Base-by-base conservation (phyloP, 805 yeast species). In the Lachancea nothofagi region DNA sequence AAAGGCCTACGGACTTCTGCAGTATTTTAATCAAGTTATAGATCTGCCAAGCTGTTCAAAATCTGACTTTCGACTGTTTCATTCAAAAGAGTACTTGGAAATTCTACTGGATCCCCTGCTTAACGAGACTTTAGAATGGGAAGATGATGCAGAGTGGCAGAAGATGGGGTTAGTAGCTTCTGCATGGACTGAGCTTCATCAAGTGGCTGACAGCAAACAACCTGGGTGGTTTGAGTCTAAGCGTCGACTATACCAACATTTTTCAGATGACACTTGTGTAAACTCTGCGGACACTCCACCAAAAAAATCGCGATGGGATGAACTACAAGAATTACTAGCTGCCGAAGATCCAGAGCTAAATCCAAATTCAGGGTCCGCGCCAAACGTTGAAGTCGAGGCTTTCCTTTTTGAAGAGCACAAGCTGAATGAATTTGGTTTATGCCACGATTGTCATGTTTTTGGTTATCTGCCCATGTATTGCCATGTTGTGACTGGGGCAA, bases 361-460 rank as follows among this genome's bases (percentile, higher is more conserved):
- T n/a, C 17, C 18, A 23, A 12, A 28, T 5, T 10, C 17, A n/a
- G 17, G 4, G 3, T 15, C 33, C 23, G 23, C 5, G 3, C 12
- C 15, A 12, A 13, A 19, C 7, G 4, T n/a, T 18, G 33, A 12
- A 10, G 4, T 10, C 17, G 26, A n/a, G 10, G 12, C n/a, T 8
- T 12, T 4, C 3, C 17, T 5, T 21, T 6, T 32, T n/a, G 8
- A 25, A 8, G 21, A 22, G 4, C 15, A 9, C 10, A 12, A 29
- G 7, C 40, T 66, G 3, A 57, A 57, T 31, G 27, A 46, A 18
- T 77, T 41, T 53, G 85, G 85, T 0, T 57, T 83, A 4, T 56
- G 57, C 12, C 74, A 73, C 44, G 93, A 83, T 54, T 83, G 89
- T 53, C 81, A 81, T 1, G 48, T 72, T 0, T 83, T 83, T 50